These are phyloP conservation scores for Candolleomyces eurysporus DNA, from an alignment of 768 basidiomycete species.

Conservation along the genomic window DNA sequence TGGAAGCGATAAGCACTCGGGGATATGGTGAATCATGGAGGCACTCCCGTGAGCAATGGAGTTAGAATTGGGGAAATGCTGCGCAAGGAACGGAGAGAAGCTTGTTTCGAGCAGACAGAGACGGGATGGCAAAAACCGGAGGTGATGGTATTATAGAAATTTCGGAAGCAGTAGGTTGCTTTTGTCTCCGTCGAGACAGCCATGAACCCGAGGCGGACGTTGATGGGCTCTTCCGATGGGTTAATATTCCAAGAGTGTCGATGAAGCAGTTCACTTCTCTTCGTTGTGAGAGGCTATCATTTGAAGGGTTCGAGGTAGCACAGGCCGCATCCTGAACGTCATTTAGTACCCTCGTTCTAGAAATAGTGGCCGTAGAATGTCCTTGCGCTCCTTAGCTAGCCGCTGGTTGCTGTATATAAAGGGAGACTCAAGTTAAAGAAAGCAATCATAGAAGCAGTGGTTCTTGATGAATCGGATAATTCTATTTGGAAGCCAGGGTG, in stretches of 20 bases:
- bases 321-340: slow-evolving; percentile 25
- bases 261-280: slow-evolving; percentile 24
- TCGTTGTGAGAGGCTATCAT: neutral
- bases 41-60: slow-evolving; percentile 13
- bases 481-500: too few species aligned
- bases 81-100: slow-evolving; percentile 8
- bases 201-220: slow-evolving; percentile 24
- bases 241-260: slow-evolving; percentile 5
- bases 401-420: slow-evolving; percentile 23
- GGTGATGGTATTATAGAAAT: slow-evolving; percentile 21
- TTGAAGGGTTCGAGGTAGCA: neutral
- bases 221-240: slow-evolving; percentile 7
- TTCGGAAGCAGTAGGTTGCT: slow-evolving; percentile 29
- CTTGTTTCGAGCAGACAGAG: slow-evolving; percentile 12
- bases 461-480: slow-evolving; percentile 30
- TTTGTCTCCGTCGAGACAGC: slow-evolving; percentile 28
- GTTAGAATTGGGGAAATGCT: slow-evolving; percentile 23
- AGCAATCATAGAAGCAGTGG: slow-evolving; percentile 21
- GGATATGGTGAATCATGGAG: slow-evolving; percentile 14
- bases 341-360: slow-evolving; percentile 26
- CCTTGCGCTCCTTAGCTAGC: slow-evolving; percentile 23
- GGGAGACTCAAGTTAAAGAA: slow-evolving; percentile 22
- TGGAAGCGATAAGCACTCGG: slow-evolving; percentile 16
- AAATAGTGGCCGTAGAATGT: slow-evolving; percentile 32
- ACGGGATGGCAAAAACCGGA: slow-evolving; percentile 22